phyloP scores from a whole-genome alignment of 306 rosid species.

The Medicago arabica region DNA sequence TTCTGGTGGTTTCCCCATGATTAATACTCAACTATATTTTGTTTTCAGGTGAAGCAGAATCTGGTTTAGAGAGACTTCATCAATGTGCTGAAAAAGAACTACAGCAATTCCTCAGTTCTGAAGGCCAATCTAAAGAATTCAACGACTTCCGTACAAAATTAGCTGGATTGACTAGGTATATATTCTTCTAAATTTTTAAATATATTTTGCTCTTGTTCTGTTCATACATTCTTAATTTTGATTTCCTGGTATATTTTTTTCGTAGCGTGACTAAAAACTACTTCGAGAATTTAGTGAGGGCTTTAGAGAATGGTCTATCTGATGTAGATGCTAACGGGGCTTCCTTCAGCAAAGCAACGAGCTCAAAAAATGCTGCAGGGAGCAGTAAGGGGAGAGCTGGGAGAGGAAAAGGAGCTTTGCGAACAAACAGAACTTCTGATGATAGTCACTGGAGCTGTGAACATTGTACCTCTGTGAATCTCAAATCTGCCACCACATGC shows the following conservation, averaged over 20 bases:
- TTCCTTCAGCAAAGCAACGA: slow-evolving; percentile 53
- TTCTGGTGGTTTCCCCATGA: slow-evolving; percentile 21
- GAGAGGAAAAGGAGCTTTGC: slow-evolving; percentile 51
- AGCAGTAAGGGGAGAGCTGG: slow-evolving; percentile 57
- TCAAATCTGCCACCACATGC: slow-evolving; percentile 42
- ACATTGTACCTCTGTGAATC: slow-evolving; percentile 52
- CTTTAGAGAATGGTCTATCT: slow-evolving; percentile 66
- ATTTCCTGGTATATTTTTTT: slow-evolving; percentile 34
- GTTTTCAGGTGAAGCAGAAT: slow-evolving; percentile 83
- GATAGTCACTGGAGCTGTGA: slow-evolving; percentile 51
- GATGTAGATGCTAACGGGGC: slow-evolving; percentile 58
- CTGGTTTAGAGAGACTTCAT: slow-evolving; percentile 78
- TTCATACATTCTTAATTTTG: slow-evolving; percentile 1
- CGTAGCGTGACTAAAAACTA: slow-evolving; percentile 56
- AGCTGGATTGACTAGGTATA: slow-evolving; percentile 73
- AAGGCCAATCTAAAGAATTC: slow-evolving; percentile 65
- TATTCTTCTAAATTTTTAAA: neutral
- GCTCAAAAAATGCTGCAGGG: slow-evolving; percentile 52
- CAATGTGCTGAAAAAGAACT: slow-evolving; percentile 88
- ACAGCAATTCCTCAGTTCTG: slow-evolving; percentile 59
- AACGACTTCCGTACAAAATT: slow-evolving; percentile 86
- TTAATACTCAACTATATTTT: slow-evolving; percentile 25
- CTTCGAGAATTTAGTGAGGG: slow-evolving; percentile 64
- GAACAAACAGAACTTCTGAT: slow-evolving; percentile 42
- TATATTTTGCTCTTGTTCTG: slow-evolving; percentile 13